These are phyloP conservation scores for Penicillium manginii DNA, from an alignment of 495 filamentous ascomycete species.

Conservation along the genomic window DNA sequence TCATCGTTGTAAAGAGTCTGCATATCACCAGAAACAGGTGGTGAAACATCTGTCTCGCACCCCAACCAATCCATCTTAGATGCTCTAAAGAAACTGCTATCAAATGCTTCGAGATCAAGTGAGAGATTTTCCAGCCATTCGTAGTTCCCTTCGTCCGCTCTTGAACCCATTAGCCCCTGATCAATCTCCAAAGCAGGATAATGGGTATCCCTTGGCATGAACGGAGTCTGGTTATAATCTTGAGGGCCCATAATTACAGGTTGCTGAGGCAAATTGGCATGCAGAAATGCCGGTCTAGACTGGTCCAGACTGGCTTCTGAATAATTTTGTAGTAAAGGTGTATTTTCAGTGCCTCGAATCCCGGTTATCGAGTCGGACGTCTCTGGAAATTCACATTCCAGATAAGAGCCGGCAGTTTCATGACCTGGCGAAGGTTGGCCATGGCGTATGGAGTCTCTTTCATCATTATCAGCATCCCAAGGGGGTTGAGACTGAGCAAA, in stretches of 20 bases:
- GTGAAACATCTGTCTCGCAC: background rate
- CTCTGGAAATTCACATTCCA: too few relatives aligned
- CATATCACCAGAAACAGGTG: background rate
- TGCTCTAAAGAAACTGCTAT: slow-evolving; percentile 1
- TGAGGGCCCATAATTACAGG: background rate
- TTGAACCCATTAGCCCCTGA: background rate
- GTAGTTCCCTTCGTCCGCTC: background rate
- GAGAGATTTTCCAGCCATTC: background rate
- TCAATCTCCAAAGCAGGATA: background rate
- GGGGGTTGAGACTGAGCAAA: background rate
- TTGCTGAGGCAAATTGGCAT: background rate
- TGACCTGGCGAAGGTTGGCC: background rate
- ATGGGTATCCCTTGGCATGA: background rate
- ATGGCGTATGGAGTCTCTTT: background rate
- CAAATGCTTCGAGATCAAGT: background rate
- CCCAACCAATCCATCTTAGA: slow-evolving; percentile 1
- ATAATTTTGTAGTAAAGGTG: too few relatives aligned
- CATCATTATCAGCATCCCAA: background rate
- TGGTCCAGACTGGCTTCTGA: background rate
- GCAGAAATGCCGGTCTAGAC: background rate
- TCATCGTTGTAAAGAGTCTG: background rate
- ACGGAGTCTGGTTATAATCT: background rate
- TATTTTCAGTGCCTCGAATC: too few relatives aligned
- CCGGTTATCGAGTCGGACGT: too few relatives aligned
- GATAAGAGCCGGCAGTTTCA: background rate